Evolutionary conservation across 2,329 filamentous ascomycete species (phyloP), one percentile per base, ranked within the genome.

Genomic region (Alternaria conjuncta): DNA sequence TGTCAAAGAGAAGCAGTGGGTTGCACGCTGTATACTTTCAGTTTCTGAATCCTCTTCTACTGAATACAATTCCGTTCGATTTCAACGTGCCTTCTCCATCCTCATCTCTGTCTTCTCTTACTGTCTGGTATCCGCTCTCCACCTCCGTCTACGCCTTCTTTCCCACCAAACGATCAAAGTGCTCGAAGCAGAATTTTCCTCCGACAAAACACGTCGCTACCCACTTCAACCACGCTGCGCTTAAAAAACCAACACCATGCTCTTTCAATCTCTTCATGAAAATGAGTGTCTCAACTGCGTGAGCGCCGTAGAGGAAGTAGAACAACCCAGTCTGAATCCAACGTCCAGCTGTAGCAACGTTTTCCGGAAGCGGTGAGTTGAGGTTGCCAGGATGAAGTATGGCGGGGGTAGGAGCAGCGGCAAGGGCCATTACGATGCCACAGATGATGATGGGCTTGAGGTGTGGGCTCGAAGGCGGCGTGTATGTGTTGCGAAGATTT

Each of bases 141-240:
- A 55, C 57, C 62, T 6, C 44, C 21, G 18, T 20, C 51, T 43
- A 55, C 9, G 21, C 23, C 21, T 49, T 36, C 30, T 28, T 43
- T 15, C 53, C 58, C 9, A 57, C 70, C 23, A 70, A 54, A 20
- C 55, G 28, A 46, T 74, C 71, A 55, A 75, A 72, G 60, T 73
- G 69, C 47, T 68, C 59, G 15, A 68, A 72, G 43, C 67, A 69
- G 49, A 67, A 74, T 55, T 68, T 61, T 1, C 73, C 71, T 0
- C 72, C 71, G 2, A 74, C 57, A 50, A 71, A 75, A 55, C 73
- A 73, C 23, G 71, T 74, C 2, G 46, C 70, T 23, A 75, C 64
- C 72, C 72, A 74, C 55, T 74, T 69, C 47, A 56, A 69, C 71
- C 73, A 74, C 11, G 64, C 60, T 4, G 36, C 20, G 32, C 71